A percentile compares a stretch with the other conserved stretches of the same genome.
phyloP scores from a whole-genome alignment of 2,329 filamentous ascomycete genomes.

The Alternaria longipes region DNA sequence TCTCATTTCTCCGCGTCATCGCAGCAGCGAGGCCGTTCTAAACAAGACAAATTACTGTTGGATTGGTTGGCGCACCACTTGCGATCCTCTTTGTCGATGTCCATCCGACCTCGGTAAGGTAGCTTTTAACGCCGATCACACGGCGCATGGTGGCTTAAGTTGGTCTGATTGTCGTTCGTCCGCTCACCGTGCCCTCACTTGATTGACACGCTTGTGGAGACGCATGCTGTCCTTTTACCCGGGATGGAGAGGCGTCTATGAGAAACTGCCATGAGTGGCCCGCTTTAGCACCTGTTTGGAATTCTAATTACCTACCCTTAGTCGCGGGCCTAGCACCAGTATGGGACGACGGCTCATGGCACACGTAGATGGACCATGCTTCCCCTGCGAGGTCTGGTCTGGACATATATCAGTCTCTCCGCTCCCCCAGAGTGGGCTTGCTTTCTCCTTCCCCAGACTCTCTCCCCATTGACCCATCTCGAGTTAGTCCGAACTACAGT shows the following conservation, averaged over 20 bases:
- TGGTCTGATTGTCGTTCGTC: constrained; percentile 36
- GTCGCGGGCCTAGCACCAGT: constrained; percentile 30
- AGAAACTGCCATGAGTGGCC: constrained; percentile 42
- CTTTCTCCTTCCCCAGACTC: constrained; percentile 37
- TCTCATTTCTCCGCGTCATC: constrained; percentile 31
- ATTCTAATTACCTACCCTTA: constrained; percentile 39
- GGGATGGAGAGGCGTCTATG: constrained; percentile 42
- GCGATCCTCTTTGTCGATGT: constrained; percentile 34
- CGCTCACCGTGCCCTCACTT: constrained; percentile 28
- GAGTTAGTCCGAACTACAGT: constrained; percentile 5
- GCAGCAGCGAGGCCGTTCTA: constrained; percentile 23
- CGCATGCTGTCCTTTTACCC: constrained; percentile 45
- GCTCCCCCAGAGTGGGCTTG: constrained; percentile 39
- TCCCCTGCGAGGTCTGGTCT: constrained; percentile 31
- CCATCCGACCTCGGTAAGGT: constrained; percentile 41
- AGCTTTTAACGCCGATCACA: constrained; percentile 41
- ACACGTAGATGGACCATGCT: constrained; percentile 41
- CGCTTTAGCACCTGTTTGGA: constrained; percentile 40
- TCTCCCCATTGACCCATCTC: constrained; percentile 8
- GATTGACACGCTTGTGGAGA: constrained; percentile 32
- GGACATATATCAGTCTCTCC: constrained; percentile 44
- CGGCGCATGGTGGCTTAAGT: constrained; percentile 26
- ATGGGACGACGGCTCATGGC: constrained; percentile 42
- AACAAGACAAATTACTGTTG: constrained; percentile 16
- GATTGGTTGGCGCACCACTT: constrained; percentile 31